A percentile compares a stretch with the other conserved stretches of the same genome.
Evolutionary conservation across 192 early-diverging fungal species (phyloP).

Genomic region (Coemansia sp.): DNA sequence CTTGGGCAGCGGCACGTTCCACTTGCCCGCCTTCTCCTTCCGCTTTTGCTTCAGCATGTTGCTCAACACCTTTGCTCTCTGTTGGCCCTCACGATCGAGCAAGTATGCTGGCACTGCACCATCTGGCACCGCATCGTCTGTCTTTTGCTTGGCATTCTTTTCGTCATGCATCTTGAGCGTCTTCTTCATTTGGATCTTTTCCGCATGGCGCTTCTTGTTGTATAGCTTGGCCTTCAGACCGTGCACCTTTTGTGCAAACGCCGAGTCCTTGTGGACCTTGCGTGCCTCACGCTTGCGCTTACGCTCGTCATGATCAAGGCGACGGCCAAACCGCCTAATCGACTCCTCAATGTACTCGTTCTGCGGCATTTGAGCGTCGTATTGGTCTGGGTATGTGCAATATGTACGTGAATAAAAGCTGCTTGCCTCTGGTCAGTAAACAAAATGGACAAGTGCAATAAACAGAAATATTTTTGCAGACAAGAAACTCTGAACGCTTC

Average conservation of each 20-base stretch:
- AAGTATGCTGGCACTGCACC: constrained; percentile 97
- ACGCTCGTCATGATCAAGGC: constrained; percentile 91
- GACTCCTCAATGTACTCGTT: constrained; percentile 99
- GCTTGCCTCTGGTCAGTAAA: background rate
- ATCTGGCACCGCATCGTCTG: constrained; percentile 83
- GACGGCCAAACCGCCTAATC: constrained; percentile 95
- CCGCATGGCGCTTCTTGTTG: constrained; percentile 96
- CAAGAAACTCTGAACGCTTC: background rate
- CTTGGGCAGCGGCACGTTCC: constrained; percentile 96
- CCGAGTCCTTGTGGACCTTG: constrained; percentile 87
- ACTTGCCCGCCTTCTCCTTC: constrained; percentile 99
- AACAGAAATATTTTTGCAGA: background rate
- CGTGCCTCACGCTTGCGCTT: constrained; percentile 97
- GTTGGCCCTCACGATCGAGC: constrained; percentile 96
- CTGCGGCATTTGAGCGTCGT: constrained; percentile 57
- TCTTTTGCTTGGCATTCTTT: constrained; percentile 92
- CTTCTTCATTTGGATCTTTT: constrained; percentile 99
- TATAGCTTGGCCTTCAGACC: constrained; percentile 97
- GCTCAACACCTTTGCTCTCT: constrained; percentile 93
- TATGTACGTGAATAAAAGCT: background rate
- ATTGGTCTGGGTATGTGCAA: background rate
- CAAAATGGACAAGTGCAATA: constrained; percentile 3
- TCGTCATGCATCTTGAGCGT: constrained; percentile 99
- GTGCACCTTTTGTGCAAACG: constrained; percentile 93
- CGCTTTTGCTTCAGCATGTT: constrained; percentile 99